A percentile compares a stretch with the other conserved stretches of the same genome.
Conservation (phyloP, 306 rosid species). For the Benincasa hispida region DNA sequence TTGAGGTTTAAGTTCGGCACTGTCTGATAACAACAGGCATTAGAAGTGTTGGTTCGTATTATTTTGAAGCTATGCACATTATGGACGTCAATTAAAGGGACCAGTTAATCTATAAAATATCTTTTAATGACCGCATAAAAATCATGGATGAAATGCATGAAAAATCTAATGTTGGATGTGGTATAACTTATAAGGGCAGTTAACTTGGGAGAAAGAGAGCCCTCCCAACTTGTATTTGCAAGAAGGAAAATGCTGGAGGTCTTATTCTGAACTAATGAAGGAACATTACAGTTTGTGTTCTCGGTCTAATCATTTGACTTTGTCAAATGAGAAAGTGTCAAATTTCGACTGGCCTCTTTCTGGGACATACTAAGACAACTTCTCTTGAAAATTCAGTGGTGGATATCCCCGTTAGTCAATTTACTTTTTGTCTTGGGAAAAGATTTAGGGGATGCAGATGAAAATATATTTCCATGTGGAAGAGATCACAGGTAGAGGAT, state of each 20-base stretch:
- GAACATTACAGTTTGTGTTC: not conserved
- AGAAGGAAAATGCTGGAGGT: not conserved
- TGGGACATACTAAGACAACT: conserved; percentile 1
- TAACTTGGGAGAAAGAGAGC: not conserved
- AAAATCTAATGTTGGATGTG: not conserved
- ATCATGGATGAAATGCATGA: not conserved
- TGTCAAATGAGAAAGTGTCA: not conserved
- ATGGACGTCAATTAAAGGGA: not conserved
- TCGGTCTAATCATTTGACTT: not conserved
- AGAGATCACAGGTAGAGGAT: not conserved
- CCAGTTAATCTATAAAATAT: not conserved
- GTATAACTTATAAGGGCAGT: not conserved
- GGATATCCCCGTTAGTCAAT: not conserved
- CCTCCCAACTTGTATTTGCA: not conserved
- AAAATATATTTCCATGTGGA: conserved; percentile 3
- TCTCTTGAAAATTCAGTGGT: not conserved
- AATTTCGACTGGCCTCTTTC: not conserved
- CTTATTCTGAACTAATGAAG: not conserved
- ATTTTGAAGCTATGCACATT: not conserved
- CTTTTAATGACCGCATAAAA: not conserved
- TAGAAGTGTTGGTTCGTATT: not conserved
- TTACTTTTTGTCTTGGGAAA: conserved; percentile 4
- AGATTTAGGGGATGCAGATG: not conserved
- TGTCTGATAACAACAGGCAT: not conserved
- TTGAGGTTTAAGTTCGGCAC: not conserved